phyloP scores from a whole-genome alignment of 495 filamentous ascomycete species.

The Hypoxylon crocopeplum region DNA sequence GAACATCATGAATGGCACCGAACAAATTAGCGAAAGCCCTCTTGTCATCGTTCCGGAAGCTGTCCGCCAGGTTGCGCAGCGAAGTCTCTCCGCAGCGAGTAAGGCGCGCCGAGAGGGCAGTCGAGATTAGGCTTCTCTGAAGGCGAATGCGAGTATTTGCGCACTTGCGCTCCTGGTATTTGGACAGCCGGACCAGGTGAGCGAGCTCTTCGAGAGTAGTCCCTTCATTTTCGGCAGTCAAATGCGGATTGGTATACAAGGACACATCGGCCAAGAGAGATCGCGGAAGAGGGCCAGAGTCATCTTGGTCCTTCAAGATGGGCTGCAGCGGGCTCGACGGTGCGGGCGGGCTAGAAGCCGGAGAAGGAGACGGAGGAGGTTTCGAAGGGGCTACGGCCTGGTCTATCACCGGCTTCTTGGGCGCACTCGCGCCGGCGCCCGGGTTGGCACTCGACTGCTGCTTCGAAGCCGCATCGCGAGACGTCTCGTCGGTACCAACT shows the following conservation, averaged over 20 bases:
- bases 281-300: constrained; percentile 41
- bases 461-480: constrained; percentile 44
- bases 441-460: constrained; percentile 42
- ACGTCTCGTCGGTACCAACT: constrained; percentile 46
- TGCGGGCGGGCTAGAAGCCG: constrained; percentile 27
- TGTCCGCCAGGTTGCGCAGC: constrained; percentile 84
- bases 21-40: constrained; percentile 84
- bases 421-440: constrained; percentile 43
- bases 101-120: constrained; percentile 80
- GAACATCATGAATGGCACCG: constrained; percentile 86
- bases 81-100: constrained; percentile 78
- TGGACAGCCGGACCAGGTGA: constrained; percentile 71
- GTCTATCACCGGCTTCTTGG: constrained; percentile 55
- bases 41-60: constrained; percentile 89
- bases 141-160: constrained; percentile 69
- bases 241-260: constrained; percentile 56
- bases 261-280: constrained; percentile 58
- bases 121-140: constrained; percentile 71
- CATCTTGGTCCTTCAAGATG: constrained; percentile 42
- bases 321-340: constrained; percentile 34
- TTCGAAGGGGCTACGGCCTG: constrained; percentile 43
- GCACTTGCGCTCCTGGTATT: constrained; percentile 76
- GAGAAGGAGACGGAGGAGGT: constrained; percentile 25
- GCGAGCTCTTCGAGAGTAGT: constrained; percentile 76
- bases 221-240: constrained; percentile 55